Conservation (phyloP, 1,284 basidiomycete species). For the Marasmius tenuissimus region DNA sequence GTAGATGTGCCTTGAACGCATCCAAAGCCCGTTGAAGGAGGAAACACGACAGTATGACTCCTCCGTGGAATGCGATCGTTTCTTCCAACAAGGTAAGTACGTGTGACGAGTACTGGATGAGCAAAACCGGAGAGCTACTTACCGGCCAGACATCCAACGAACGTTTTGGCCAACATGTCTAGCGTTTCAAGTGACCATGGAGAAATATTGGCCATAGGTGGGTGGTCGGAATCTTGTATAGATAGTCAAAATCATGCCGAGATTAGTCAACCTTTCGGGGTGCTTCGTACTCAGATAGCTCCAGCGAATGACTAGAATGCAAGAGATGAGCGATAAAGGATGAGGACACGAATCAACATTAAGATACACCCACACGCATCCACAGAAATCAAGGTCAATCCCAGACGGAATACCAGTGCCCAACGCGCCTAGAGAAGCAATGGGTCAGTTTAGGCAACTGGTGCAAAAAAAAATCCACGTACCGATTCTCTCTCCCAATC, state of each 20-base stretch:
- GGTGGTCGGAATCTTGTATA: slow-evolving; percentile 36
- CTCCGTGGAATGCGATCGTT: slow-evolving; percentile 69
- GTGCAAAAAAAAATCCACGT: neutral
- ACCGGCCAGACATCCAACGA: slow-evolving; percentile 67
- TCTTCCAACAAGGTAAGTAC: slow-evolving; percentile 39
- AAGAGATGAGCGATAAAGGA: neutral
- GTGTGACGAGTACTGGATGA: neutral
- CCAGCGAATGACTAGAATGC: slow-evolving; percentile 68
- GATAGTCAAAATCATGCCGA: neutral
- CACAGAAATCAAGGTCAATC: slow-evolving; percentile 53
- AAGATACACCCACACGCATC: slow-evolving; percentile 64
- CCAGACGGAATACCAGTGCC: slow-evolving; percentile 56
- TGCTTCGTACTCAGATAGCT: slow-evolving; percentile 55
- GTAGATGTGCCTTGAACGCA: neutral
- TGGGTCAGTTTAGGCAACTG: neutral
- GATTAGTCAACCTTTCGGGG: slow-evolving; percentile 3
- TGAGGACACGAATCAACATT: neutral
- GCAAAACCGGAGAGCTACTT: neutral
- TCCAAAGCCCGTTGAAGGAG: slow-evolving; percentile 45
- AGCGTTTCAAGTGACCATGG: slow-evolving; percentile 51
- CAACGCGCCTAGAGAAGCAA: slow-evolving; percentile 47
- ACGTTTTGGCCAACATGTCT: slow-evolving; percentile 52
- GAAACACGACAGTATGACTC: slow-evolving; percentile 59
- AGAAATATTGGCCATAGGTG: slow-evolving; percentile 26
- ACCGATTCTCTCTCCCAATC: slow-evolving; percentile 17